phyloP scores from a whole-genome alignment of 78 protist genomes.

The Planoprotostelium fungivorum region DNA sequence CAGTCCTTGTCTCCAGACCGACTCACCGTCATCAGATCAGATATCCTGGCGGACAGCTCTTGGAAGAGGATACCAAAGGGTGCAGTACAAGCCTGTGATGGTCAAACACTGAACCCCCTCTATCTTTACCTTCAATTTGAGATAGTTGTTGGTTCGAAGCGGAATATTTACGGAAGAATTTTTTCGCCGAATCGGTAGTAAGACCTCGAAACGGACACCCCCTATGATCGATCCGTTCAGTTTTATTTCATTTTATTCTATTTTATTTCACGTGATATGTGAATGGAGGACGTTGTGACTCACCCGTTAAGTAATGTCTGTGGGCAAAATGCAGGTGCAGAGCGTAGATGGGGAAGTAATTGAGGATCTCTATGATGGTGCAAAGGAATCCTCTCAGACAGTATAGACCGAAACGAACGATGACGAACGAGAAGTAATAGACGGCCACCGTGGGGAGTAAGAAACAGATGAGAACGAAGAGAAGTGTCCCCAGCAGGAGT shows the following conservation, averaged over 20 bases:
- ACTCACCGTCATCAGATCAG: neutral
- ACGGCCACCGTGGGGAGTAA: slow-evolving; percentile 58
- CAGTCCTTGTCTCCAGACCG: neutral
- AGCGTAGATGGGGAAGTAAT: slow-evolving; percentile 40
- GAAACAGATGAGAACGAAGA: slow-evolving; percentile 58
- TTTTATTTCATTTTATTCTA: too few relatives aligned
- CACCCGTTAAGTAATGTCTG: slow-evolving; percentile 28
- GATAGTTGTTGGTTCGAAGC: neutral
- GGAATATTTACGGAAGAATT: neutral
- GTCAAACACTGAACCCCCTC: neutral
- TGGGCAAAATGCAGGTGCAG: slow-evolving; percentile 16
- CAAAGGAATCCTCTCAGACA: slow-evolving; percentile 17
- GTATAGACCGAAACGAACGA: slow-evolving; percentile 11
- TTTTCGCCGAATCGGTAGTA: too few relatives aligned
- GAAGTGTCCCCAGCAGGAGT: slow-evolving; percentile 61
- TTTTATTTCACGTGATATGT: too few relatives aligned
- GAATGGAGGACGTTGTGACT: too few relatives aligned
- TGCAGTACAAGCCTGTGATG: neutral
- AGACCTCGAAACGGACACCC: neutral
- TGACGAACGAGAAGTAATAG: slow-evolving; percentile 52
- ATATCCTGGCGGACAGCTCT: neutral
- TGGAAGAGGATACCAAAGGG: neutral
- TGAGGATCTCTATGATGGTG: slow-evolving; percentile 27
- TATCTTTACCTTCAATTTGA: neutral
- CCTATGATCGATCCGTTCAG: neutral